Percentiles rank a stretch among this genome's conserved stretches.
Conservation (phyloP, 2,329 filamentous ascomycete genomes). For the Aspergillus japonicus region DNA sequence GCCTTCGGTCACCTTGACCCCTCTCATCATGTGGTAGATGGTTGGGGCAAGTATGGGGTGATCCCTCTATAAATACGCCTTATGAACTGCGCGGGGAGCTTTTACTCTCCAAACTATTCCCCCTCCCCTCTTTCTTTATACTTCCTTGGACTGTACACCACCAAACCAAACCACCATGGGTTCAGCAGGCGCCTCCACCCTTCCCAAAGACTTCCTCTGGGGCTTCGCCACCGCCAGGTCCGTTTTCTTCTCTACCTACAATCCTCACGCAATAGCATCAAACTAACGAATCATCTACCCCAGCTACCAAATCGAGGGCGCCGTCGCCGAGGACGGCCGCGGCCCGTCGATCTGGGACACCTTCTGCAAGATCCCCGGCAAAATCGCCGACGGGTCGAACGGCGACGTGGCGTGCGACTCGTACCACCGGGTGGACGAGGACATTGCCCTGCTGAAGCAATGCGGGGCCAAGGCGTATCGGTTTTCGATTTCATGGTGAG, state of each 20-base stretch:
- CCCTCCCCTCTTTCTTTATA: background rate
- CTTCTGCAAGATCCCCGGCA: constrained; percentile 78
- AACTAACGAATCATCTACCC: background rate
- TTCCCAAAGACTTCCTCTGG: constrained; percentile 72
- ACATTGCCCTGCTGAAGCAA: constrained; percentile 73
- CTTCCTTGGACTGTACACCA: constrained; percentile 1
- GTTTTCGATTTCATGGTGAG: constrained; percentile 73
- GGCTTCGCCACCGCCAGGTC: constrained; percentile 77
- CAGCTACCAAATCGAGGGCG: constrained; percentile 87
- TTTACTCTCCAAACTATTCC: background rate
- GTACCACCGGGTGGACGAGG: constrained; percentile 74
- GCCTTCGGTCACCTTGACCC: background rate
- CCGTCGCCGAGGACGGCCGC: constrained; percentile 70
- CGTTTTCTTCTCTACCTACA: background rate
- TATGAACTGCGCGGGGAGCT: background rate
- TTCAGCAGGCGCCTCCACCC: constrained; percentile 31
- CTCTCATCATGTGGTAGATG: background rate
- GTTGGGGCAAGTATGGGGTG: background rate
- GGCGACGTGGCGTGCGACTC: constrained; percentile 82
- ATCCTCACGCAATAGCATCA: background rate
- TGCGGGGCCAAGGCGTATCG: constrained; percentile 74
- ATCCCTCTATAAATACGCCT: background rate
- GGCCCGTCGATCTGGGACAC: constrained; percentile 85
- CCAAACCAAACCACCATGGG: constrained; percentile 21
- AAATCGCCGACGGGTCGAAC: constrained; percentile 74